Evolutionary conservation across 23 red algal species (phyloP).

Genomic region (Gracilaria gracilis): DNA sequence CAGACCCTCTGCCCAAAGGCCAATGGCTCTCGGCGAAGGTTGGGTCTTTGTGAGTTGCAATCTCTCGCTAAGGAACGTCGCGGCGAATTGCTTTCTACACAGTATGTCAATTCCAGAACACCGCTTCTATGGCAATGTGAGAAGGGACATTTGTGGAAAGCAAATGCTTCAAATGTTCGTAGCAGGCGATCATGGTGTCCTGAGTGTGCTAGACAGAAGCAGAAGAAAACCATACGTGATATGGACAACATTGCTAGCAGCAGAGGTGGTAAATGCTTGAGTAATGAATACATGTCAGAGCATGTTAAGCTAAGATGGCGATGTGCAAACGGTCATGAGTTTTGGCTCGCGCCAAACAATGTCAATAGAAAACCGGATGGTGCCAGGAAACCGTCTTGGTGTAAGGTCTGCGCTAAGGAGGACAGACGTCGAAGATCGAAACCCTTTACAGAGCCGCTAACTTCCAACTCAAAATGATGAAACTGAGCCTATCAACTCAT

Average conservation of each 20-base stretch:
- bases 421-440: background rate
- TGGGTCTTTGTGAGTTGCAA: conserved; percentile 28
- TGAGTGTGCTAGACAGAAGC: conserved; percentile 61
- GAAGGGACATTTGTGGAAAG: conserved; percentile 73
- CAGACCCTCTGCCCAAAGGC: background rate
- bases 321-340: conserved; percentile 78
- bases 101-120: conserved; percentile 67
- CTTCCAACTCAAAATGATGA: background rate
- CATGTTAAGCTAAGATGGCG: conserved; percentile 71
- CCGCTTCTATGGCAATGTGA: conserved; percentile 84
- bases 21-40: conserved; percentile 25
- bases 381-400: conserved; percentile 69
- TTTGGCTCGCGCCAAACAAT: conserved; percentile 77
- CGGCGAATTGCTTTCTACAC: conserved; percentile 65
- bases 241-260: conserved; percentile 59
- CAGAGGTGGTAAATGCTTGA: conserved; percentile 75
- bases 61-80: conserved; percentile 43
- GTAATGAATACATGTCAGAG: conserved; percentile 69
- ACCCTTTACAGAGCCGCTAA: background rate
- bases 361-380: conserved; percentile 30
- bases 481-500: too few species aligned
- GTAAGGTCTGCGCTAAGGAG: conserved; percentile 30
- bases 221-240: conserved; percentile 42
- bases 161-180: conserved; percentile 71
- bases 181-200: conserved; percentile 78